Percentiles rank a stretch among this genome's conserved stretches.
phyloP scores from a whole-genome alignment of 2,329 filamentous ascomycete genomes.

The Penicillium sp. region DNA sequence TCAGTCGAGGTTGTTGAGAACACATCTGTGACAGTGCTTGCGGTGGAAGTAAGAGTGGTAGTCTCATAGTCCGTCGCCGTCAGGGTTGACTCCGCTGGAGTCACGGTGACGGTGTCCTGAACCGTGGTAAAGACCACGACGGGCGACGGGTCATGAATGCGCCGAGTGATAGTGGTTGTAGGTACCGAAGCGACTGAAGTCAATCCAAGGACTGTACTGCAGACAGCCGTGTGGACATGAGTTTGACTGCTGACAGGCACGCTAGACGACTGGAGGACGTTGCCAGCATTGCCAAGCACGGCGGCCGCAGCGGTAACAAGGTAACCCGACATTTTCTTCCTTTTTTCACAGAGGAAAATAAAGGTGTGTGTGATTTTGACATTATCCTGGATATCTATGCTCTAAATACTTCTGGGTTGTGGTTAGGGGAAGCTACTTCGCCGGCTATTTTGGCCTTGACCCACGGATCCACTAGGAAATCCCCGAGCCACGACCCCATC shows the following conservation, averaged over 20 bases:
- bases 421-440: background rate
- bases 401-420: background rate
- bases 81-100: conserved; percentile 1
- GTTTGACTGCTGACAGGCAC: background rate
- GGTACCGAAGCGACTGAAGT: background rate
- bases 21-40: background rate
- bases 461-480: background rate
- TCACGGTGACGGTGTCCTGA: conserved; percentile 4
- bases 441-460: background rate
- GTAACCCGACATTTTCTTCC: background rate
- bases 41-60: conserved; percentile 2
- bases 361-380: background rate
- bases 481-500: background rate
- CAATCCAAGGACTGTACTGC: background rate
- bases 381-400: too few species aligned
- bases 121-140: conserved; percentile 2
- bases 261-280: background rate
- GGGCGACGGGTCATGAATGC: background rate
- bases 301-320: background rate
- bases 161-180: conserved; percentile 2
- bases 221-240: background rate
- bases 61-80: conserved; percentile 5
- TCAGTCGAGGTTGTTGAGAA: conserved; percentile 10
- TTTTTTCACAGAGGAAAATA: background rate
- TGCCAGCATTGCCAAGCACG: background rate